Evolutionary conservation across 169 alveolate genomes (phyloP).

Genomic region (Eimeria tenella): DNA sequence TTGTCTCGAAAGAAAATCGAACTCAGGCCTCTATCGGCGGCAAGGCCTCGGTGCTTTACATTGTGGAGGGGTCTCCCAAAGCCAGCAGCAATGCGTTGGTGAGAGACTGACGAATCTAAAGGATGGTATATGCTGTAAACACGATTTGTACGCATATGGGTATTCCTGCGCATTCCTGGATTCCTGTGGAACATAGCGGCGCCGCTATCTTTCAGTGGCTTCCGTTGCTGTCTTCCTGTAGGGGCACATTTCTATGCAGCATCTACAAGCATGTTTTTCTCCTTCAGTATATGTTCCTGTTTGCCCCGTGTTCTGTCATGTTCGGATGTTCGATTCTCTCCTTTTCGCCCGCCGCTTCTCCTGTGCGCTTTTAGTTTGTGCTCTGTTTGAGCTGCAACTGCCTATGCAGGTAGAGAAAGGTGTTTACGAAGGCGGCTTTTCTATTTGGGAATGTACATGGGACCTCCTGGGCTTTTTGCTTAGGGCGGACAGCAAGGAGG

Average conservation of each 20-base stretch:
- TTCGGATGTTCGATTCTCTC: too few relatives aligned
- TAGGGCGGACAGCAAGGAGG: not conserved
- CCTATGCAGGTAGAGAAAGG: conserved; percentile 60
- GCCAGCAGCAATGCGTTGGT: conserved; percentile 53
- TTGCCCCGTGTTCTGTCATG: too few relatives aligned
- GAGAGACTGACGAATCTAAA: not conserved
- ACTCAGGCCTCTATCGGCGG: not conserved
- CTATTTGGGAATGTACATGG: conserved; percentile 77
- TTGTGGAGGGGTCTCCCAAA: conserved; percentile 36
- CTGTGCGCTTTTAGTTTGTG: not conserved
- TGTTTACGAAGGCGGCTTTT: conserved; percentile 72
- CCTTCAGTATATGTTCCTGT: too few relatives aligned
- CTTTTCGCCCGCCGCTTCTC: not conserved
- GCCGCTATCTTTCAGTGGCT: too few relatives aligned
- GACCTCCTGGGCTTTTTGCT: conserved; percentile 54
- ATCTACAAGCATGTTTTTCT: too few relatives aligned
- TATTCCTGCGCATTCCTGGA: too few relatives aligned
- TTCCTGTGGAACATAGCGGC: too few relatives aligned
- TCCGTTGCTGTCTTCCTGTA: too few relatives aligned
- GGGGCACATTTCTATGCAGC: too few relatives aligned
- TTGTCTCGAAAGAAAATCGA: not conserved
- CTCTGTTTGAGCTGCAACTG: not conserved
- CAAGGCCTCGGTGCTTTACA: not conserved
- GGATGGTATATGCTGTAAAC: too few relatives aligned
- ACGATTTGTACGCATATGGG: too few relatives aligned